Evolutionary conservation across 768 basidiomycete genomes (phyloP).

Genomic region (Boletus tylopilopsis): DNA sequence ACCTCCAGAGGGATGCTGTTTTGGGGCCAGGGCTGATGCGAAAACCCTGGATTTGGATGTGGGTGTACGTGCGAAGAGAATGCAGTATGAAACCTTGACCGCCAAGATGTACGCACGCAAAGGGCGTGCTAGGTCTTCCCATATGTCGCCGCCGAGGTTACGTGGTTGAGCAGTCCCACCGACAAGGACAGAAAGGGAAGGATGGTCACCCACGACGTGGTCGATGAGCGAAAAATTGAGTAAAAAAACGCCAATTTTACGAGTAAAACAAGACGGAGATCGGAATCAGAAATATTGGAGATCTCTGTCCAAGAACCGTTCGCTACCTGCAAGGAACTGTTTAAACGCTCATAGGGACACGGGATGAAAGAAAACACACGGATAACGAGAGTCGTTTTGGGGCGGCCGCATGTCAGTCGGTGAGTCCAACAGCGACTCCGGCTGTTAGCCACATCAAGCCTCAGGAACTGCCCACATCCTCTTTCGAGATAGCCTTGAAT

Average conservation of each 20-base stretch:
- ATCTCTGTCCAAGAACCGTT: background rate
- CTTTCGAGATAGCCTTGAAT: conserved; percentile 3
- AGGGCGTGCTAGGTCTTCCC: conserved; percentile 25
- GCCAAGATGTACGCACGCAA: conserved; percentile 24
- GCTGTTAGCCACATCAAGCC: conserved; percentile 6
- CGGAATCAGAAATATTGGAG: conserved; percentile 1
- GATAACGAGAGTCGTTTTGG: conserved; percentile 16
- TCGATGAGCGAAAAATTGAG: conserved; percentile 5
- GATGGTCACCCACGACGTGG: background rate
- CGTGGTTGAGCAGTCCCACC: conserved; percentile 8
- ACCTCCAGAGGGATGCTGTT: conserved; percentile 13
- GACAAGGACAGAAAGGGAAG: conserved; percentile 13
- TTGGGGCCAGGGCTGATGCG: conserved; percentile 17
- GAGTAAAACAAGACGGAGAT: background rate
- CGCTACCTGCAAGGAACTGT: conserved; percentile 4
- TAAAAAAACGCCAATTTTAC: conserved; percentile 10
- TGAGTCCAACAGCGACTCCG: background rate
- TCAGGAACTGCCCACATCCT: conserved; percentile 2
- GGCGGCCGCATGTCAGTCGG: conserved; percentile 23
- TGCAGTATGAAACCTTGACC: conserved; percentile 15
- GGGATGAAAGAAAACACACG: conserved; percentile 1
- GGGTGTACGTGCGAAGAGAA: conserved; percentile 8
- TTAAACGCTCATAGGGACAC: conserved; percentile 24
- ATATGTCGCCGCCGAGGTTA: conserved; percentile 15
- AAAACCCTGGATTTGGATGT: conserved; percentile 23